Base-by-base conservation (phyloP, 2,329 filamentous ascomycete genomes). In the Dothistroma septosporum region DNA sequence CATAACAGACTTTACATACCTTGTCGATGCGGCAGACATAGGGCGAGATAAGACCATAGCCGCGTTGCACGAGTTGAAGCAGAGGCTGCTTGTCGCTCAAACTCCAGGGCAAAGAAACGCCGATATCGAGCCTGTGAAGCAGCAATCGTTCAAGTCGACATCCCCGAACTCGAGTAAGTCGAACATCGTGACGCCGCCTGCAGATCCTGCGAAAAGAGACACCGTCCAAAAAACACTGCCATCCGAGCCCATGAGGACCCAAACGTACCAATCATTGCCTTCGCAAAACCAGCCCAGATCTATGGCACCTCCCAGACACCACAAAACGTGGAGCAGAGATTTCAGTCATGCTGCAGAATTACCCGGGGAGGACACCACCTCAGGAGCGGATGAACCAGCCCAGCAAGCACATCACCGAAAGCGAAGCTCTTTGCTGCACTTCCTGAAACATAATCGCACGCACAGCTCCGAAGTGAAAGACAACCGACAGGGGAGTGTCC, bases 11-110 rank as follows among this genome's bases (percentile, higher is more conserved):
- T 71, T 72, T 50, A 64, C 64, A 37, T 64, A 66, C 24, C 55
- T 73, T 37, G 69, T 72, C 4, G 70, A 73, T 58, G 70, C 67
- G 16, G 70, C 68, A 8, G 72, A 74, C 31, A 28, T 64, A 14
- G 70, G 66, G 14, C 58, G 72, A 48, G 71, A 73, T 37, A 65
- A 67, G 60, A 69, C 70, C 31, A 72, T 74, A 32, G 61, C 62
- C 5, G 63, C 66, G 19, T 58, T 74, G 61, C 64, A 72, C 21
- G 68, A 71, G 32, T 62, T 72, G 33, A 66, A 68, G 60, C 69
- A 71, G 65, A 59, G 70, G 22, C 46, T 73, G 52, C 48, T 70
- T n/a, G 37, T 55, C 8, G 64, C 65, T 10, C 49, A 62, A 19
- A 57, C 16, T 21, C 14, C n/a, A 16, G 37, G 53, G 7, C n/a